Base-by-base conservation (phyloP, 169 alveolate species). In the Plasmodium relictum region DNA sequence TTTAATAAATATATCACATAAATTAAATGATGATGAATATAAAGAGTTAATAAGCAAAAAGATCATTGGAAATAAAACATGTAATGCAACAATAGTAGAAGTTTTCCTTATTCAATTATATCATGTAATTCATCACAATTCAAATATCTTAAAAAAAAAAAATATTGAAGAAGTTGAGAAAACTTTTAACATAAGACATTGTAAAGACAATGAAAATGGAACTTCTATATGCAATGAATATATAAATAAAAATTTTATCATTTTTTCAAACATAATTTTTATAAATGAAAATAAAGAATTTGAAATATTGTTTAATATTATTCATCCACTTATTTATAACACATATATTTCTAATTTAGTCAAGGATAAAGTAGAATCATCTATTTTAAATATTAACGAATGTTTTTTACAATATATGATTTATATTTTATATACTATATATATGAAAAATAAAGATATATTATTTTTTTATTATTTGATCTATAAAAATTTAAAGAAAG, bases 391-490 rank as follows among this genome's bases (percentile, higher is more conserved):
- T 72, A 83, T 56, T 24, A 61, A 52, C 8, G 61, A 66, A 45
- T 66, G 72, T 63, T 83, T 68, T 39, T 54, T 62, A 42, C 71
- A 69, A 31, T 52, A 68, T 71, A 37, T 83, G 42, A 10, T 83
- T 45, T 66, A 59, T 44, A 45, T 37, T 18, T 39, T 83, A 41
- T 71, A 68, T 56, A 37, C 41, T 58, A n/a, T 66, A 6, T 83
- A 83, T 48, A 41, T 39, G 26, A 66, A 68, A 65, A 39, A 69
- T 39, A 66, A 41, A 54, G 52, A 83, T 59, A 48, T 69, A 6
- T 61, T 83, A 3, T 83, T 83, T 65, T 83, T 54, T 31, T 83
- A 83, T 83, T 83, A 62, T 54, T 54, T 66, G 16, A 83, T 83
- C 39, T 83, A 83, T 45, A 83, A 66, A 62, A 66, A 68, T 8